phyloP scores from a whole-genome alignment of 78 protist genomes.

The Dictyostelium citrinum region DNA sequence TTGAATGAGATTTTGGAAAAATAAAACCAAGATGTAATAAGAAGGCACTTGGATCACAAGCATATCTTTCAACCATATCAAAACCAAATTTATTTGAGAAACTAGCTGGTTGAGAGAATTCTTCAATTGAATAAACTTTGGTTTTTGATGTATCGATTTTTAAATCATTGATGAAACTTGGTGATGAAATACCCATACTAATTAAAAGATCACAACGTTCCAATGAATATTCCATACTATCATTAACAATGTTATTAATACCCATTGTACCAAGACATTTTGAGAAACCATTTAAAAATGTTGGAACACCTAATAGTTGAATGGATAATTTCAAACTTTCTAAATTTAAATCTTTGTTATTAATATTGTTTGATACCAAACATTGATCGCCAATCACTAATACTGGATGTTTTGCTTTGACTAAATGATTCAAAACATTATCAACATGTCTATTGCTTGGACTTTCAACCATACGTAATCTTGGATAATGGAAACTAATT shows the following conservation, averaged over 20 bases:
- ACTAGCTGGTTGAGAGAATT: background rate
- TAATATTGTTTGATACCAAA: background rate
- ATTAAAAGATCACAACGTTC: conserved; percentile 3
- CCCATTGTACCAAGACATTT: background rate
- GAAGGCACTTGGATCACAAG: conserved; percentile 15
- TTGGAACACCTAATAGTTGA: conserved; percentile 22
- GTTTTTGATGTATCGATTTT: background rate
- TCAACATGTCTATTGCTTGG: background rate
- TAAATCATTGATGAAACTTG: background rate
- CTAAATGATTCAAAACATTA: background rate
- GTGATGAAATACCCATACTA: background rate
- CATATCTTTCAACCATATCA: background rate
- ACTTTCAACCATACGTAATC: background rate
- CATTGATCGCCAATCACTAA: conserved; percentile 26
- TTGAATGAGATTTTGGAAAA: background rate
- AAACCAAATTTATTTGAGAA: background rate
- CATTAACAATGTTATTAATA: conserved; percentile 3
- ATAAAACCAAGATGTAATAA: conserved; percentile 12
- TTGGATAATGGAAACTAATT: conserved; percentile 4
- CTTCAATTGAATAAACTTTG: background rate
- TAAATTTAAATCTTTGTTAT: background rate
- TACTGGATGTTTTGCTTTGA: background rate
- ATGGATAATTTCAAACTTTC: conserved; percentile 26
- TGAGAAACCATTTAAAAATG: conserved; percentile 6
- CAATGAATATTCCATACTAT: conserved; percentile 6